Percentiles rank a stretch among this genome's conserved stretches.
Conservation (phyloP, 2,329 filamentous ascomycete species). For the Epichloe sylvatica region DNA sequence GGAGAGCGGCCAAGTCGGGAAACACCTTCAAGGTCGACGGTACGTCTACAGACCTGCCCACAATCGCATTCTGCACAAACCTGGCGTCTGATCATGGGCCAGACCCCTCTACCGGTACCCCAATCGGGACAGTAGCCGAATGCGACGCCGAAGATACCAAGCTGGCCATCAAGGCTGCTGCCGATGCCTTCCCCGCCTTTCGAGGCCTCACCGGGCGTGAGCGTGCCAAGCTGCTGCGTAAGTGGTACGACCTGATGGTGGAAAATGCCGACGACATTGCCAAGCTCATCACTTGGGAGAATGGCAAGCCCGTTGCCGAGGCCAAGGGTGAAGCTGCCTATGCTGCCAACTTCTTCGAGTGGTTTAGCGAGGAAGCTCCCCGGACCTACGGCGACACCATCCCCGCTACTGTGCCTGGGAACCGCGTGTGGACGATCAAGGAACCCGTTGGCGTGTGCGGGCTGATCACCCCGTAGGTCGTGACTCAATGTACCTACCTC, state of each 20-base stretch:
- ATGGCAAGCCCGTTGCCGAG: conserved; percentile 70
- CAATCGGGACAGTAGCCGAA: conserved; percentile 76
- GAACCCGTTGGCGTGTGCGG: conserved; percentile 76
- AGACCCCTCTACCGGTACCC: conserved; percentile 69
- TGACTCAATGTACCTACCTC: not conserved
- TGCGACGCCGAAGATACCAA: conserved; percentile 67
- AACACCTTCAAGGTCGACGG: conserved; percentile 81
- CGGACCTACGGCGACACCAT: conserved; percentile 63
- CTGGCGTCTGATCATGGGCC: not conserved
- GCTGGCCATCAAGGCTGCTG: conserved; percentile 70
- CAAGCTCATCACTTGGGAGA: conserved; percentile 77
- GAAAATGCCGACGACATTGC: conserved; percentile 71
- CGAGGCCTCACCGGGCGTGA: conserved; percentile 59
- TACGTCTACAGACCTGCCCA: conserved; percentile 19
- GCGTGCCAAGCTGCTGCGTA: conserved; percentile 57
- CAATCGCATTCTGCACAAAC: too few relatives aligned
- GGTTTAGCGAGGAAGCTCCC: conserved; percentile 67
- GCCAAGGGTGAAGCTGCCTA: conserved; percentile 60
- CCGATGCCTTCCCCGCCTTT: conserved; percentile 59
- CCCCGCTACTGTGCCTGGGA: conserved; percentile 52
- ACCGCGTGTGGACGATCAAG: conserved; percentile 64
- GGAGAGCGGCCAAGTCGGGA: conserved; percentile 71
- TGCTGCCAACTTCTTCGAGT: conserved; percentile 63
- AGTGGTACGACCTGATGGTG: conserved; percentile 69
- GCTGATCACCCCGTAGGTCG: conserved; percentile 54